Base-by-base conservation (phyloP, 441 rosid species). In the Adansonia rubrostipa region DNA sequence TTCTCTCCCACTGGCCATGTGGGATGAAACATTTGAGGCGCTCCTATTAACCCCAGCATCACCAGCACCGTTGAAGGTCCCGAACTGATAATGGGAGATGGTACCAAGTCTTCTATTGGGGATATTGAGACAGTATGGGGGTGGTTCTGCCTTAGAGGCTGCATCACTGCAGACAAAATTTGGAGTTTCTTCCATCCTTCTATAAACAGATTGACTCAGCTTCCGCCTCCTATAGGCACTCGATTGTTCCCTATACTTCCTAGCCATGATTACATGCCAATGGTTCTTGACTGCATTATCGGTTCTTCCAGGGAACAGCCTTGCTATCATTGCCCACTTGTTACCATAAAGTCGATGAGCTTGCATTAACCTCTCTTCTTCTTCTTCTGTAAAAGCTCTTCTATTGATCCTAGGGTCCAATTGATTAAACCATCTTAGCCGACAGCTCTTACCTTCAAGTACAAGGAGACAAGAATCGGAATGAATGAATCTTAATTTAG, bases 241-340 rank as follows among this genome's bases (percentile, higher is more conserved):
- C 40, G 97, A 92, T 70, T 92, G 96, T 67, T 89, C 94, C 75
- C 95, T 89, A 81, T 86, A 93, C 78, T 88, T 93, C 68, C 96
- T 91, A 53, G 98, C 93, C 96, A 93, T 89, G 0, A 92, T 89
- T 6, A 93, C 98, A 84, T 93, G 98, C 96, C 95, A 93, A 78
- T 93, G 98, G 75, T 93, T 93, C 89, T 93, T 93, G 42, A 93
- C 96, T 20, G 96, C 93, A 81, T 93, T 93, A 83, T 93, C 97
- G 11, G 97, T 93, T 68, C 97, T 88, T 10, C 97, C 97, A 9
- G 96, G 98, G 78, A 93, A 93, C 50, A 92, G 88, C 86, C 95
- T 88, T 0, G 98, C 96, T 71, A 93, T 93, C 96, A 92, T 90
- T 48, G 98, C 98, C 96, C 98, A 93, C 81, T 93, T 93, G 89